A percentile compares a stretch with the other conserved stretches of the same genome.
phyloP scores from a whole-genome alignment of 1,284 basidiomycete genomes.

The Rhizoctonia solani region DNA sequence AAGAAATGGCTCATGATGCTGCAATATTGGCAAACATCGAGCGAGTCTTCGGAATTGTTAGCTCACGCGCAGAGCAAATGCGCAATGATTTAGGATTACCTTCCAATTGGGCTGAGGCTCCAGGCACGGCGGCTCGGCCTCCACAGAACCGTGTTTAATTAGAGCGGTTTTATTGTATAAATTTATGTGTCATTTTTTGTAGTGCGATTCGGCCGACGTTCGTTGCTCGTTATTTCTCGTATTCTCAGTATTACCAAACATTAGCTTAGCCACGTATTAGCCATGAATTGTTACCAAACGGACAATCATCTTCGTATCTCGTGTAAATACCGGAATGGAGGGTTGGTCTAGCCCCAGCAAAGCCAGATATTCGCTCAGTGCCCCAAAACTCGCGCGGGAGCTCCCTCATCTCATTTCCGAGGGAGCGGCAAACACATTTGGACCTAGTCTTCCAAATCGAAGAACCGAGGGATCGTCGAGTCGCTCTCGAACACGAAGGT shows the following conservation, averaged over 20 bases:
- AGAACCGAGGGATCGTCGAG: constrained; percentile 31
- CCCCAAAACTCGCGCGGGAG: constrained; percentile 34
- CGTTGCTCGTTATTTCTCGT: background rate
- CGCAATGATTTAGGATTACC: constrained; percentile 34
- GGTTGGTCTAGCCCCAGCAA: constrained; percentile 30
- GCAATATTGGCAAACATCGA: constrained; percentile 36
- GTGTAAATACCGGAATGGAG: constrained; percentile 32
- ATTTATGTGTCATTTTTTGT: constrained; percentile 32
- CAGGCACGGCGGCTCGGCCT: constrained; percentile 1
- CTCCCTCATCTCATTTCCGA: constrained; percentile 32
- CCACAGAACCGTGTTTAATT: background rate
- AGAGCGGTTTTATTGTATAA: constrained; percentile 2
- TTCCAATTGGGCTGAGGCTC: constrained; percentile 31
- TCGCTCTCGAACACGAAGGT: constrained; percentile 1
- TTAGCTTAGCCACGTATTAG: background rate
- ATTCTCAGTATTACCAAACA: background rate
- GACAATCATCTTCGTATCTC: constrained; percentile 17
- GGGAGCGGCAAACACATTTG: constrained; percentile 14
- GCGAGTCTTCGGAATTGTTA: constrained; percentile 36
- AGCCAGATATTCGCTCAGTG: constrained; percentile 16
- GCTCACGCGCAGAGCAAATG: constrained; percentile 34
- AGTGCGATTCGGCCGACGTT: background rate
- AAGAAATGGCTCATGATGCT: constrained; percentile 36
- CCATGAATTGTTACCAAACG: constrained; percentile 1
- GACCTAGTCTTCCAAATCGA: constrained; percentile 26